These are phyloP conservation scores for Triticum dicoccoides DNA, from an alignment of 176 grass and related monocot genomes.

Conservation along the genomic window DNA sequence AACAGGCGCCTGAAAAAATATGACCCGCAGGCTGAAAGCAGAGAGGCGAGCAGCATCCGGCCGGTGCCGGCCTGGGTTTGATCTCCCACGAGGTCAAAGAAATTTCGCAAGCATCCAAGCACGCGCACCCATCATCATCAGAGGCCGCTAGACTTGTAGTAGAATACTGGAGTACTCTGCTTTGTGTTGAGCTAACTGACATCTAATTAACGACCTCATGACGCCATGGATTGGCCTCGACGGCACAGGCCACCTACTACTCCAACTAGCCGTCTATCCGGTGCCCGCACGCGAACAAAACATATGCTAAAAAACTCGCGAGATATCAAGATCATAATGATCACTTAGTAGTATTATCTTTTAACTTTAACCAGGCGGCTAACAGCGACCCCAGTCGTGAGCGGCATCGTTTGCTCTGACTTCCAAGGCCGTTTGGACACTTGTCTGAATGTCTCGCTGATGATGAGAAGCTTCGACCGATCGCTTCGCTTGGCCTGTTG, in stretches of 20 bases:
- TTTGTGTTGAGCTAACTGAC: slow-evolving; percentile 10
- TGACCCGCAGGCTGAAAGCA: not conserved
- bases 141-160: not conserved
- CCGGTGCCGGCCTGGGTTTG: slow-evolving; percentile 9
- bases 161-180: not conserved
- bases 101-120: slow-evolving; percentile 31
- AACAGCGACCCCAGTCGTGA: slow-evolving; percentile 8
- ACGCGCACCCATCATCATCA: slow-evolving; percentile 4
- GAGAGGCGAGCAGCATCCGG: not conserved
- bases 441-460: not conserved
- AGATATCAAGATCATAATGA: not conserved
- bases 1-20: slow-evolving; percentile 3
- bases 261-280: not conserved
- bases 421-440: not conserved
- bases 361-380: not conserved
- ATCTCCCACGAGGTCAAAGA: slow-evolving; percentile 21
- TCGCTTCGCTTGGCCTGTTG: not conserved
- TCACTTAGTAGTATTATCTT: not conserved
- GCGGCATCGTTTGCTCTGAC: not conserved
- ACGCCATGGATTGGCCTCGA: not conserved
- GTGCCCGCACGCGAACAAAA: not conserved
- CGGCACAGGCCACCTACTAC: not conserved
- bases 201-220: slow-evolving; percentile 6
- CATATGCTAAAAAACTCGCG: not conserved
- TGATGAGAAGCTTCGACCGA: not conserved